A percentile compares a stretch with the other conserved stretches of the same genome.
Conservation (phyloP, 805 yeast species). For the Spathaspora sp. region DNA sequence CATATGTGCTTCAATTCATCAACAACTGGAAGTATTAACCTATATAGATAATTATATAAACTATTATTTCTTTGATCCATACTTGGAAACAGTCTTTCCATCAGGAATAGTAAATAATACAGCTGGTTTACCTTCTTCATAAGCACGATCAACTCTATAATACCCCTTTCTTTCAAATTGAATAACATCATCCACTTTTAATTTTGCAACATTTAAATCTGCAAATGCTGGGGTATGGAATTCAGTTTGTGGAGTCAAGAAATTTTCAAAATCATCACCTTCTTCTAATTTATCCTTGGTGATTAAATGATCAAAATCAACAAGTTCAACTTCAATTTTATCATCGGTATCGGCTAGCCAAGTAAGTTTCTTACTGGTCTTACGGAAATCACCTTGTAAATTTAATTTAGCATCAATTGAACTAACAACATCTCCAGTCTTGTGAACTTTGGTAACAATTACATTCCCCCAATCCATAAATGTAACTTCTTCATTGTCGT, state of each 20-base stretch:
- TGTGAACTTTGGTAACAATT: constrained; percentile 66
- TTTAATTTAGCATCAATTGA: constrained; percentile 75
- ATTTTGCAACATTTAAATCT: constrained; percentile 69
- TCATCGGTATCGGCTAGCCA: constrained; percentile 88
- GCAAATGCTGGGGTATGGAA: constrained; percentile 76
- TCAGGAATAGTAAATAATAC: constrained; percentile 93
- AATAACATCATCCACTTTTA: constrained; percentile 83
- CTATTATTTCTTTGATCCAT: constrained; percentile 31
- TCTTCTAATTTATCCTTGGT: constrained; percentile 94
- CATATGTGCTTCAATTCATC: constrained; percentile 1
- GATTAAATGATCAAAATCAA: constrained; percentile 91
- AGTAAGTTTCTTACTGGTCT: constrained; percentile 89
- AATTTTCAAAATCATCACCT: constrained; percentile 89
- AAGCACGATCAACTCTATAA: constrained; percentile 70
- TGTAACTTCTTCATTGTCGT: constrained; percentile 87
- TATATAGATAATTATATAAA: not conserved
- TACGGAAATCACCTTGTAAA: constrained; percentile 95
- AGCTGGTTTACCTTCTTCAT: constrained; percentile 56
- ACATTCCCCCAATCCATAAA: constrained; percentile 99
- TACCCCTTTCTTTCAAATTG: constrained; percentile 98
- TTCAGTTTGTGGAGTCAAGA: constrained; percentile 82
- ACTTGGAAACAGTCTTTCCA: constrained; percentile 58
- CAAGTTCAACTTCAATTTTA: constrained; percentile 68
- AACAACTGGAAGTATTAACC: constrained; percentile 4
- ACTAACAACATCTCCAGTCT: constrained; percentile 48